Conservation (phyloP, 768 basidiomycete genomes). For the Trametes cubensis region DNA sequence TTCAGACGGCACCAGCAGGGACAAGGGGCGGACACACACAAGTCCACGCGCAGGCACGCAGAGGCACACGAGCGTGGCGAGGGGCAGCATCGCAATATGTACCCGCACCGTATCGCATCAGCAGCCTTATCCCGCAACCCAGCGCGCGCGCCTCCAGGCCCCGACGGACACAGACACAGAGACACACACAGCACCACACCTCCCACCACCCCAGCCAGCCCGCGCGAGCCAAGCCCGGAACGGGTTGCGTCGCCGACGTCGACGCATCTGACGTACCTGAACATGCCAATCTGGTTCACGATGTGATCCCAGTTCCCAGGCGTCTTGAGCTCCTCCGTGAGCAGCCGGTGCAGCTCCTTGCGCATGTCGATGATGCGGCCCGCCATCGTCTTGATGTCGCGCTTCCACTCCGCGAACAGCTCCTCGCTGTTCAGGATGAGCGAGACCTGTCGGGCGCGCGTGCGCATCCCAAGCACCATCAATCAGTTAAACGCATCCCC, state of each 20-base stretch:
- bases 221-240: neutral
- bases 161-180: neutral
- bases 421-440: constrained; percentile 75
- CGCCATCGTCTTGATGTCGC: constrained; percentile 91
- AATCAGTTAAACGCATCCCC: constrained; percentile 4
- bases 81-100: neutral
- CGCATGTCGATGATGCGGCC: constrained; percentile 93
- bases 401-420: constrained; percentile 87
- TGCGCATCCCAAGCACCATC: neutral
- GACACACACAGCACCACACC: constrained; percentile 19
- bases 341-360: constrained; percentile 67
- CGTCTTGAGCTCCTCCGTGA: constrained; percentile 80
- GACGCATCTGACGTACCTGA: constrained; percentile 66
- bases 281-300: constrained; percentile 95
- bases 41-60: constrained; percentile 18
- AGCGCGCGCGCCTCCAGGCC: neutral
- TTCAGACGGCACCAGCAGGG: neutral
- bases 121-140: neutral
- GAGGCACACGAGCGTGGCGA: neutral
- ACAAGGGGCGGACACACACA: constrained; percentile 13
- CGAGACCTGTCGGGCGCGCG: constrained; percentile 53
- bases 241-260: neutral
- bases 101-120: neutral
- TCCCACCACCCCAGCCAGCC: constrained; percentile 30
- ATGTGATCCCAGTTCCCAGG: constrained; percentile 98